These are phyloP conservation scores for Camelina hispida DNA, from an alignment of 345 rosid species.

Conservation along the genomic window DNA sequence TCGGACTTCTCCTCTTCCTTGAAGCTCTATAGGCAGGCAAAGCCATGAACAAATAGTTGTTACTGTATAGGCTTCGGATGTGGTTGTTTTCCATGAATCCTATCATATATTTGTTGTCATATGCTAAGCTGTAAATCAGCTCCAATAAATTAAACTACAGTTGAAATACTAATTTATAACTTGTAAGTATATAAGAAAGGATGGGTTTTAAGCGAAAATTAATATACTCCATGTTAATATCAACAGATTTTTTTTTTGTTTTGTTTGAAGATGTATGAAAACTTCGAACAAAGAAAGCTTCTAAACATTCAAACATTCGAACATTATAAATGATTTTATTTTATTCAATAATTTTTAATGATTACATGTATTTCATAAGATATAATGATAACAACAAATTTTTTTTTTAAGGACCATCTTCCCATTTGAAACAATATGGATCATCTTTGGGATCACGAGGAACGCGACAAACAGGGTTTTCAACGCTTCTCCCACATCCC, in stretches of 20 bases:
- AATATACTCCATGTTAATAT: not conserved
- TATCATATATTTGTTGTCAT: not conserved
- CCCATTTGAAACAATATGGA: constrained; percentile 7
- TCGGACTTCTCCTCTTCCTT: too few relatives aligned
- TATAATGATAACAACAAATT: not conserved
- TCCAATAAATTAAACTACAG: not conserved
- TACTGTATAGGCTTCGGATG: not conserved
- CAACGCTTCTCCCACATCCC: constrained; percentile 1
- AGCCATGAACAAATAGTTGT: not conserved
- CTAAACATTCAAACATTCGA: not conserved
- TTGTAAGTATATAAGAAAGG: not conserved
- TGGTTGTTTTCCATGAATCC: not conserved
- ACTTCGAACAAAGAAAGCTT: not conserved
- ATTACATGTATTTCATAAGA: not conserved
- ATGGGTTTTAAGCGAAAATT: not conserved
- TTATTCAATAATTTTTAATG: not conserved
- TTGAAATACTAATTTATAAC: not conserved
- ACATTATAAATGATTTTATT: not conserved
- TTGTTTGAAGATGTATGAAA: not conserved
- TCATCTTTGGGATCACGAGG: not conserved
- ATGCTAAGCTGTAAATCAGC: not conserved
- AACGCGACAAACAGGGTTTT: not conserved
- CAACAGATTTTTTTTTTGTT: not conserved
- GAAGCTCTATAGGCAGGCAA: not conserved
- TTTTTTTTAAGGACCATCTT: not conserved